Conservation (phyloP, 352 stramenopile genomes). For the Achlya hypogyna region DNA sequence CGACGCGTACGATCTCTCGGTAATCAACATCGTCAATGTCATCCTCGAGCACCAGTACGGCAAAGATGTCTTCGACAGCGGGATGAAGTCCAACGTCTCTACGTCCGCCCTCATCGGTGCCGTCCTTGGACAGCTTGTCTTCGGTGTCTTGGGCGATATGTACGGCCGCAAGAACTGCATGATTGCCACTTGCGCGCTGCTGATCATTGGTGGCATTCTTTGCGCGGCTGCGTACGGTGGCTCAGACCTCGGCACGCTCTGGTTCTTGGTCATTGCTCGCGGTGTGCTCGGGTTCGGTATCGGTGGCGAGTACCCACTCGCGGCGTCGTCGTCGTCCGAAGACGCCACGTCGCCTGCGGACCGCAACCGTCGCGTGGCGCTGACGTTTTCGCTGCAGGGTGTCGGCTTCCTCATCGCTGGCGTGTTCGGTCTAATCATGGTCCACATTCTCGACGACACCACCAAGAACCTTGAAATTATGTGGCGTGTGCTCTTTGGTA, state of each 20-base stretch:
- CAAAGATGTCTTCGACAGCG: constrained; percentile 10
- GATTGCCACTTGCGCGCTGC: constrained; percentile 20
- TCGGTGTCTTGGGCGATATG: constrained; percentile 13
- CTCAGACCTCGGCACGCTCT: constrained; percentile 10
- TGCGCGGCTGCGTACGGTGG: constrained; percentile 20
- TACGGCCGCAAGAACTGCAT: too few relatives aligned
- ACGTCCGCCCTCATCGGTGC: constrained; percentile 15
- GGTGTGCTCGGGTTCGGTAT: constrained; percentile 21
- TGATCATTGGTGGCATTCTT: constrained; percentile 20
- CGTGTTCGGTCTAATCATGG: constrained; percentile 11
- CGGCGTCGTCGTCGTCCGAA: too few relatives aligned
- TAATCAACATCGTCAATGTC: constrained; percentile 75
- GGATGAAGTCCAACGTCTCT: constrained; percentile 18
- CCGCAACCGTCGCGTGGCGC: constrained; percentile 18
- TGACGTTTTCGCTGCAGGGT: constrained; percentile 23
- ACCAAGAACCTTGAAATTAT: constrained; percentile 17
- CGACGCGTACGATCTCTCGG: too few relatives aligned
- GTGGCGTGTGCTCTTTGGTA: constrained; percentile 22
- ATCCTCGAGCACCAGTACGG: constrained; percentile 59
- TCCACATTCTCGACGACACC: constrained; percentile 14
- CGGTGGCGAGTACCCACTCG: too few relatives aligned
- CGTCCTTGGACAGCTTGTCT: constrained; percentile 16
- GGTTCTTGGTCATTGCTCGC: constrained; percentile 18
- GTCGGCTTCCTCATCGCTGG: constrained; percentile 11
- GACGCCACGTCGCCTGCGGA: too few relatives aligned